Percentiles rank a stretch among this genome's conserved stretches.
phyloP scores from a whole-genome alignment of 2,329 filamentous ascomycete genomes.

The Mycosphaerelloides madeirae region DNA sequence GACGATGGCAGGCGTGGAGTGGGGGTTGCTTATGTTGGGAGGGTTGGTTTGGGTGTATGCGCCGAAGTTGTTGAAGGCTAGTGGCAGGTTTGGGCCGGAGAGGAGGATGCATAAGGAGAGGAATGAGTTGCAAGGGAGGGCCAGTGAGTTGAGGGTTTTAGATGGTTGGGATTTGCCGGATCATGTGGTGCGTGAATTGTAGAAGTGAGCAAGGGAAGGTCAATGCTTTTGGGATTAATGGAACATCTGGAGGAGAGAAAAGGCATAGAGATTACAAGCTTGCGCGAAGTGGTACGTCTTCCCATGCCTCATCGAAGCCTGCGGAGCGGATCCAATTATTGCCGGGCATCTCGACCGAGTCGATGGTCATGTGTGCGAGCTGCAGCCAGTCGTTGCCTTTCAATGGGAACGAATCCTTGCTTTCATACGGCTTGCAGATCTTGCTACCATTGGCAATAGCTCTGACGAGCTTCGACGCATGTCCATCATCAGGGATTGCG shows the following conservation, averaged over 20 bases:
- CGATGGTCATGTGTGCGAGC: constrained; percentile 58
- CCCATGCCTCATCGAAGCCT: constrained; percentile 65
- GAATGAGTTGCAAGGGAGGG: too few relatives aligned
- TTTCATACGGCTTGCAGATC: constrained; percentile 45
- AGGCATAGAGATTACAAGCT: constrained; percentile 21
- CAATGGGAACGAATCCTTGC: constrained; percentile 47
- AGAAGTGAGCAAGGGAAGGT: too few relatives aligned
- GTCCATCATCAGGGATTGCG: constrained; percentile 66
- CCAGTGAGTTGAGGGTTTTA: too few relatives aligned
- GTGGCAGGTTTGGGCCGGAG: constrained; percentile 18
- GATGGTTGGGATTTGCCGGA: too few relatives aligned
- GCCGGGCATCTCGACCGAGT: constrained; percentile 54
- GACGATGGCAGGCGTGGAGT: constrained; percentile 26
- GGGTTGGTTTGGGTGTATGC: constrained; percentile 17
- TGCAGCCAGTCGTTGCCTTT: constrained; percentile 57
- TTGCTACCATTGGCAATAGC: constrained; percentile 62
- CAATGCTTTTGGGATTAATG: too few relatives aligned
- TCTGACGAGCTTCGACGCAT: constrained; percentile 69
- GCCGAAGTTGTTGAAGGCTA: constrained; percentile 10
- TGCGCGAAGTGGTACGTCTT: constrained; percentile 32
- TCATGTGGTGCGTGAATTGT: too few relatives aligned
- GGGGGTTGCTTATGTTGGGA: constrained; percentile 18
- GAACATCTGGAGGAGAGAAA: too few relatives aligned
- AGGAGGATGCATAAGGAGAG: background rate
- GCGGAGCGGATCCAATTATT: constrained; percentile 57